These are phyloP conservation scores for Schwanniomyces sp. DNA, from an alignment of 805 yeast species.

Conservation along the genomic window DNA sequence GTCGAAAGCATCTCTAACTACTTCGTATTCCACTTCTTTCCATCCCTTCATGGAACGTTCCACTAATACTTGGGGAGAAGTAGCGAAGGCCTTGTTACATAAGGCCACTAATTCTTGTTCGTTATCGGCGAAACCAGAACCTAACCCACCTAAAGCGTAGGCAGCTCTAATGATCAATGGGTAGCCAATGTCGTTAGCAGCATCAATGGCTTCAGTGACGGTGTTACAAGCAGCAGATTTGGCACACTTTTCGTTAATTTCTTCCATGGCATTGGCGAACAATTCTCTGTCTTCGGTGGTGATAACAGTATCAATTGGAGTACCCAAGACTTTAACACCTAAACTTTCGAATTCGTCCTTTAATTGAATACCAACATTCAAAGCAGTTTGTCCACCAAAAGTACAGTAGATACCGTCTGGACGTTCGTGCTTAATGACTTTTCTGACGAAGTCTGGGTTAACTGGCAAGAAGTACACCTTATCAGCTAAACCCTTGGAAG, in stretches of 20 bases:
- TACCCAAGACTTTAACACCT: conserved; percentile 95
- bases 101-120: conserved; percentile 78
- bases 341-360: conserved; percentile 91
- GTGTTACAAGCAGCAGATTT: conserved; percentile 81
- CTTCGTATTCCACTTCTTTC: conserved; percentile 99
- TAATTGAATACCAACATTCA: conserved; percentile 91
- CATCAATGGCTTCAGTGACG: conserved; percentile 78
- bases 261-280: conserved; percentile 91
- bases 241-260: conserved; percentile 95
- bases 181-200: conserved; percentile 84
- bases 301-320: conserved; percentile 92
- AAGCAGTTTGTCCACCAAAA: conserved; percentile 98
- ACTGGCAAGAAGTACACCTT: conserved; percentile 98
- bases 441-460: conserved; percentile 92
- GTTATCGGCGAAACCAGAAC: conserved; percentile 95
- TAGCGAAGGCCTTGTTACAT: conserved; percentile 89
- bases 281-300: conserved; percentile 98
- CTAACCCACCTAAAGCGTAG: conserved; percentile 94
- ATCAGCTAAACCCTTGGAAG: conserved; percentile 96
- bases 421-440: conserved; percentile 89
- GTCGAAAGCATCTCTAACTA: conserved; percentile 94
- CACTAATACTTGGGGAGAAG: conserved; percentile 93
- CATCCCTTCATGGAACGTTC: conserved; percentile 98
- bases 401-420: conserved; percentile 98
- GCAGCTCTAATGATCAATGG: conserved; percentile 98